A percentile compares a stretch with the other conserved stretches of the same genome.
Evolutionary conservation across 495 filamentous ascomycete genomes (phyloP).

Genomic region (Penicillium pancosmium): DNA sequence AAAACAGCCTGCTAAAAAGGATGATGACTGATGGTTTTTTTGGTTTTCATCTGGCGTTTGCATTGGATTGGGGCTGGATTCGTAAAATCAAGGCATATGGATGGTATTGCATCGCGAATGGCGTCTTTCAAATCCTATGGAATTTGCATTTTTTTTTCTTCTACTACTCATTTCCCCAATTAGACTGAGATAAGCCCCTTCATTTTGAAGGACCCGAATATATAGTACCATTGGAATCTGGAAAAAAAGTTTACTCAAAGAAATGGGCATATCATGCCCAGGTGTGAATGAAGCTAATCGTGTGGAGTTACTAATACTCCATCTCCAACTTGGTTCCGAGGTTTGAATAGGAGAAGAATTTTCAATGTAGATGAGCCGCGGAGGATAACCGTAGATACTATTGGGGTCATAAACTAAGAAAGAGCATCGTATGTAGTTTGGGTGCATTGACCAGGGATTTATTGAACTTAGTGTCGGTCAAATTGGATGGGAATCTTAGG

Average conservation of each 20-base stretch:
- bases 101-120: conserved; percentile 32
- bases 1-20: conserved; percentile 27
- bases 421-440: too few relatives aligned
- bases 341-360: too few relatives aligned
- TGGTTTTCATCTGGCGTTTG: conserved; percentile 7
- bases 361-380: too few relatives aligned
- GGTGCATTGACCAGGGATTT: too few relatives aligned
- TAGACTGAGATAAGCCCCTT: background rate
- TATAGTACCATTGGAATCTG: background rate
- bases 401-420: too few relatives aligned
- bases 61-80: background rate
- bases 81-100: background rate
- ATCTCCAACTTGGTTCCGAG: too few relatives aligned
- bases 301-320: too few relatives aligned
- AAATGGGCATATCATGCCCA: too few relatives aligned
- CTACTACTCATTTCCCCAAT: background rate
- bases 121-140: conserved; percentile 11
- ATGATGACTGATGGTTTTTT: conserved; percentile 18
- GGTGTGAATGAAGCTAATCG: too few relatives aligned
- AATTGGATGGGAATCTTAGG: conserved; percentile 32
- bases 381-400: too few relatives aligned
- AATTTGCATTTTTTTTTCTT: background rate
- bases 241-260: too few relatives aligned
- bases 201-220: background rate
- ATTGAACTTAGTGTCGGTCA: background rate